Conservation (phyloP, 2,329 filamentous ascomycete genomes). For the Nemania bipapillata region DNA sequence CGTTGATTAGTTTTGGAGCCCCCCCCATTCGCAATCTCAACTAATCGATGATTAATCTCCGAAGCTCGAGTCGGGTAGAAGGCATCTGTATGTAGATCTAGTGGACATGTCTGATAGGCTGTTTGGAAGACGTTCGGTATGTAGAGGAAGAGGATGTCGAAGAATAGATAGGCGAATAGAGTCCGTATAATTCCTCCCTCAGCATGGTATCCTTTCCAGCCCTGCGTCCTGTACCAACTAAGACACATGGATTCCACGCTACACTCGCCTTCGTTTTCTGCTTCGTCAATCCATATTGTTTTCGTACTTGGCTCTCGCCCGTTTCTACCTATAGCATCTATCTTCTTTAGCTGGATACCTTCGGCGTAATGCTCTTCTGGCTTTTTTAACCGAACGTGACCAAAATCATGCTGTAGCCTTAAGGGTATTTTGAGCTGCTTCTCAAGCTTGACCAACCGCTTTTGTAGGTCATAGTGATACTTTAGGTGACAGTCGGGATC, state of each 20-base stretch:
- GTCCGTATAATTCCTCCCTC: constrained; percentile 95
- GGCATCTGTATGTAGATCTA: constrained; percentile 91
- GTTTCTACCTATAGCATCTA: constrained; percentile 57
- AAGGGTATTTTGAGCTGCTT: constrained; percentile 83
- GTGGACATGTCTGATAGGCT: constrained; percentile 88
- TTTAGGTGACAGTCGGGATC: constrained; percentile 91
- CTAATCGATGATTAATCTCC: constrained; percentile 88
- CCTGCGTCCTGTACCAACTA: constrained; percentile 80
- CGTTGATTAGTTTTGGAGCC: constrained; percentile 72
- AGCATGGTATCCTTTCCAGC: constrained; percentile 94
- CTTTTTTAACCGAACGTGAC: constrained; percentile 80
- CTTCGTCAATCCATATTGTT: constrained; percentile 87
- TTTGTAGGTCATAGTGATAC: constrained; percentile 93
- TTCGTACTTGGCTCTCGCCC: constrained; percentile 67
- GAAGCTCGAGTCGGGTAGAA: constrained; percentile 88
- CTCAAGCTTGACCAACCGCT: constrained; percentile 90
- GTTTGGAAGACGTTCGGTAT: constrained; percentile 98
- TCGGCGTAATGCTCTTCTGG: constrained; percentile 79
- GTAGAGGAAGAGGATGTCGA: constrained; percentile 90
- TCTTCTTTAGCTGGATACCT: constrained; percentile 79
- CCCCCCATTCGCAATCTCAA: constrained; percentile 87
- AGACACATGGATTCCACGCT: constrained; percentile 95
- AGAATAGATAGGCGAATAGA: constrained; percentile 89
- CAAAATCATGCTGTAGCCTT: constrained; percentile 90
- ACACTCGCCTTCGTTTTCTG: constrained; percentile 76